Percentiles rank a stretch among this genome's conserved stretches.
Evolutionary conservation across 768 basidiomycete genomes (phyloP).

Genomic region (Lactifluus piperatus): DNA sequence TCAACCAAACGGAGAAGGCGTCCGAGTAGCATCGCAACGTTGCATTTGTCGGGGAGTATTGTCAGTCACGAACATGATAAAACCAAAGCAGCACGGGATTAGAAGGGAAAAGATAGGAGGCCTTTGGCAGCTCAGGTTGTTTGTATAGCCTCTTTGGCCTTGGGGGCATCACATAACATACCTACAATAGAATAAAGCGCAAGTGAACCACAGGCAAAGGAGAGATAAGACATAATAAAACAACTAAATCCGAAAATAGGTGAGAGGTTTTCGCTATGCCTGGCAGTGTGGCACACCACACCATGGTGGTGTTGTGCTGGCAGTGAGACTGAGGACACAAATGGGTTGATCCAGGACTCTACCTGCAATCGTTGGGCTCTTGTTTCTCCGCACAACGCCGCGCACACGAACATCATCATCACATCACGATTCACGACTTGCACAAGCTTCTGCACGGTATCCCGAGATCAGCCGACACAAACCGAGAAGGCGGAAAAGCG

Average conservation of each 20-base stretch:
- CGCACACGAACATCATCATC: background rate
- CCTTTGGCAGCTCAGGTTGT: background rate
- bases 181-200: too few relatives aligned
- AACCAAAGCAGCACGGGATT: too few relatives aligned
- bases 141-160: too few relatives aligned
- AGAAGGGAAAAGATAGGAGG: too few relatives aligned
- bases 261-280: slow-evolving; percentile 7
- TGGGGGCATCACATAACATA: too few relatives aligned
- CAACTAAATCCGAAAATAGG: background rate
- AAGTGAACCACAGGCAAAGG: too few relatives aligned
- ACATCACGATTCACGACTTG: background rate
- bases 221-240: background rate
- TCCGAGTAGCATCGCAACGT: too few relatives aligned
- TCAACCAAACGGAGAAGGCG: too few relatives aligned
- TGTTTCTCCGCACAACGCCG: background rate
- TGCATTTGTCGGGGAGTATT: too few relatives aligned
- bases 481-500: background rate
- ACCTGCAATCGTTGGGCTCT: background rate
- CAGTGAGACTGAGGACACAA: background rate
- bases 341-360: too few relatives aligned
- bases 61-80: too few relatives aligned
- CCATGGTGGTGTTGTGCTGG: slow-evolving; percentile 9
- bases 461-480: background rate
- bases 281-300: too few relatives aligned
- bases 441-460: background rate